phyloP scores from a whole-genome alignment of 805 yeast genomes.

The Candida taoyuanica region DNA sequence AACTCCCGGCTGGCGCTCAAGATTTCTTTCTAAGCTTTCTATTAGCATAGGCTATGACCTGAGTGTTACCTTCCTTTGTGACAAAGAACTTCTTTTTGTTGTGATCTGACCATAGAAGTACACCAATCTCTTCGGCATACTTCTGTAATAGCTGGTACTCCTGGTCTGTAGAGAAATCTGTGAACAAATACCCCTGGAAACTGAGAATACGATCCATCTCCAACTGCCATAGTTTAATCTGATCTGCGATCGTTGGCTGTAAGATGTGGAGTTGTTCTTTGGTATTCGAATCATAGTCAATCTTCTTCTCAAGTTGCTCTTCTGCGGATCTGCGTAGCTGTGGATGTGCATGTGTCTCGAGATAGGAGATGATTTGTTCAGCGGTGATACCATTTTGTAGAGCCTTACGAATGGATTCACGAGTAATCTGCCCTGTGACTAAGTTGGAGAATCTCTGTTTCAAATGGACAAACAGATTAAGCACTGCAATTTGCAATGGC shows the following conservation, averaged over 20 bases:
- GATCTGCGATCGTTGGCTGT: slow-evolving; percentile 97
- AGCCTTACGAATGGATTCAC: slow-evolving; percentile 87
- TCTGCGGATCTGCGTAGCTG: slow-evolving; percentile 79
- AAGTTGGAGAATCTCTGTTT: slow-evolving; percentile 83
- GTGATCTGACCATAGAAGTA: slow-evolving; percentile 80
- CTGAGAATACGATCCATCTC: slow-evolving; percentile 90
- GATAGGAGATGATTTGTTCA: slow-evolving; percentile 85
- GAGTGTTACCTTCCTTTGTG: slow-evolving; percentile 78
- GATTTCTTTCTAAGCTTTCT: slow-evolving; percentile 40
- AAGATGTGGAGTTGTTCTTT: slow-evolving; percentile 56
- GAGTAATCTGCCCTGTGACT: slow-evolving; percentile 89
- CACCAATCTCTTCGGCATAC: slow-evolving; percentile 90
- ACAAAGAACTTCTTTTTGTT: slow-evolving; percentile 73
- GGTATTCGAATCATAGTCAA: slow-evolving; percentile 48
- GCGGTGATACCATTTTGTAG: slow-evolving; percentile 87
- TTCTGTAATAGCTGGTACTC: slow-evolving; percentile 70
- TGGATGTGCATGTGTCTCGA: slow-evolving; percentile 90
- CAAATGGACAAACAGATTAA: slow-evolving; percentile 82
- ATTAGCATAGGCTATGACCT: slow-evolving; percentile 87
- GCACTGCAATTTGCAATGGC: slow-evolving; percentile 89
- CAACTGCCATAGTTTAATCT: slow-evolving; percentile 91
- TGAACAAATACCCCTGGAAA: slow-evolving; percentile 80
- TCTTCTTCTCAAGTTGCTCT: slow-evolving; percentile 58
- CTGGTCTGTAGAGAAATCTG: slow-evolving; percentile 72
- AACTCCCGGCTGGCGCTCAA: neutral